phyloP scores from a whole-genome alignment of 176 grass and related monocot species.

The Juncus effusus region DNA sequence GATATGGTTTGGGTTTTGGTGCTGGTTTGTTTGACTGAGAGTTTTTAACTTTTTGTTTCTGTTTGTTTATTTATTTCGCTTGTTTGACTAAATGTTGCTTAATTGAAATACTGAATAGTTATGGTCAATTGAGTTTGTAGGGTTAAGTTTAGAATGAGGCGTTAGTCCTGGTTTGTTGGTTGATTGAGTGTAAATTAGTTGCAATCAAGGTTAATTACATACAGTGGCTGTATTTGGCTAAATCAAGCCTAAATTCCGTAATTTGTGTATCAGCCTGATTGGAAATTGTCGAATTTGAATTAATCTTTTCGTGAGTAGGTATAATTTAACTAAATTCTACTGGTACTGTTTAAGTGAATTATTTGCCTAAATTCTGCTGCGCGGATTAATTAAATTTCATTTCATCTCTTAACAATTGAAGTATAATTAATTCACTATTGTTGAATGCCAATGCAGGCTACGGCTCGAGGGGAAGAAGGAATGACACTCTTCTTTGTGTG shows the following conservation, averaged over 20 bases:
- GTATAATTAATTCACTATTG: background rate
- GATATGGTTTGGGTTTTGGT: slow-evolving; percentile 4
- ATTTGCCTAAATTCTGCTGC: background rate
- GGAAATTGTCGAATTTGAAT: slow-evolving; percentile 8
- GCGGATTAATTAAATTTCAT: background rate
- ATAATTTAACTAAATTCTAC: too few relatives aligned
- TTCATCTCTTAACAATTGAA: background rate
- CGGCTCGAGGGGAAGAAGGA: slow-evolving; percentile 33
- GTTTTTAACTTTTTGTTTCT: background rate
- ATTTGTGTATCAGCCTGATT: too few relatives aligned
- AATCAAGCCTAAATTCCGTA: too few relatives aligned
- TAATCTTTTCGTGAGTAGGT: too few relatives aligned
- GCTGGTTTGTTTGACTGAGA: background rate
- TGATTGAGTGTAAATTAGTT: too few relatives aligned
- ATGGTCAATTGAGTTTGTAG: too few relatives aligned
- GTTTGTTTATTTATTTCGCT: background rate
- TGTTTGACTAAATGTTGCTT: background rate
- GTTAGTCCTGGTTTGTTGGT: too few relatives aligned
- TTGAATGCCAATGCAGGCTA: slow-evolving; percentile 18
- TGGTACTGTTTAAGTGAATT: too few relatives aligned
- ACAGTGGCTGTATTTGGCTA: too few relatives aligned
- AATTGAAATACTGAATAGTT: background rate
- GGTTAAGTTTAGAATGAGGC: too few relatives aligned
- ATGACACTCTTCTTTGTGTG: slow-evolving; percentile 37
- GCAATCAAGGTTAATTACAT: too few relatives aligned